These are phyloP conservation scores for Kodamaea kaohsiungensis DNA, from an alignment of 805 yeast genomes.

Conservation along the genomic window DNA sequence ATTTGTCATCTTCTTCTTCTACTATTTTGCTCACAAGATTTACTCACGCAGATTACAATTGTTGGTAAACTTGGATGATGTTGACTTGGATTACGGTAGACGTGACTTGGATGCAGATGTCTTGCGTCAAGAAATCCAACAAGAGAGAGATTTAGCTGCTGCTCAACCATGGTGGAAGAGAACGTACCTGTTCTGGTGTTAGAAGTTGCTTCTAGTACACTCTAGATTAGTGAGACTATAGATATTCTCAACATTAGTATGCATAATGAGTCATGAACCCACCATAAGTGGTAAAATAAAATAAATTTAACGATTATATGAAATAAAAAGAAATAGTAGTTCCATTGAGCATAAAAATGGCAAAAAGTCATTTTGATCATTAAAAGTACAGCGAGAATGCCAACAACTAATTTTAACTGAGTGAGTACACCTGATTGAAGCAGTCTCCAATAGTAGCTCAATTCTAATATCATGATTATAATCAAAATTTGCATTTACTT, in stretches of 20 bases:
- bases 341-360: too few relatives aligned
- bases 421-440: too few relatives aligned
- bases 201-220: not conserved
- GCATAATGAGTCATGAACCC: not conserved
- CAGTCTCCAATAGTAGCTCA: too few relatives aligned
- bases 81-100: slow-evolving; percentile 15
- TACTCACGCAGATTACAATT: slow-evolving; percentile 11
- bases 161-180: slow-evolving; percentile 25
- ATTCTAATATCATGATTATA: too few relatives aligned
- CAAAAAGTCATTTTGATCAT: too few relatives aligned
- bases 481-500: too few relatives aligned
- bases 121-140: slow-evolving; percentile 14
- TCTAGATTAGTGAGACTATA: too few relatives aligned
- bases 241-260: not conserved
- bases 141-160: slow-evolving; percentile 19
- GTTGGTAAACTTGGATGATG: slow-evolving; percentile 8
- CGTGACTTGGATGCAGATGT: slow-evolving; percentile 11
- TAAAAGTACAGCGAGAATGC: too few relatives aligned
- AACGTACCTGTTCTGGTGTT: slow-evolving; percentile 21
- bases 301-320: too few relatives aligned
- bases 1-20: slow-evolving; percentile 13
- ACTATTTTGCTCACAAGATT: slow-evolving; percentile 17
- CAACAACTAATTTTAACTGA: too few relatives aligned
- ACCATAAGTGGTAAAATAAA: too few relatives aligned
- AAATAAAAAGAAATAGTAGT: too few relatives aligned